Conservation (phyloP, 1,139 yeast genomes). For the Scheffersomyces stambukii region DNA sequence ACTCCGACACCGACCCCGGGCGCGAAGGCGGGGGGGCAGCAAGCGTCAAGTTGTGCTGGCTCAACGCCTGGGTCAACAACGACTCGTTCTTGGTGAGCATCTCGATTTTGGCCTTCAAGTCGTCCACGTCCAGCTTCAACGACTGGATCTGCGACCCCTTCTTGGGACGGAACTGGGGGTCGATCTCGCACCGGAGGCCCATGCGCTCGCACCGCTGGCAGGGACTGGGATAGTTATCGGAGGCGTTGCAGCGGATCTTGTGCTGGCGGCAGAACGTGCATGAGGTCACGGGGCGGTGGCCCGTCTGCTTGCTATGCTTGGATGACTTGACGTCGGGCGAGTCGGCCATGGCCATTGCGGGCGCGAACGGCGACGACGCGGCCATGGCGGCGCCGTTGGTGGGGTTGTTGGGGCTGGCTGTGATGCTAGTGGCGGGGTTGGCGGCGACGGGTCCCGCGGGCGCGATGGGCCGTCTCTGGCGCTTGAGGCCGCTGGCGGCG, state of each 20-base stretch:
- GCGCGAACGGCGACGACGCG: background rate
- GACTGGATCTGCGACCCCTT: conserved; percentile 89
- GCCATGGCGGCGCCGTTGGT: conserved; percentile 3
- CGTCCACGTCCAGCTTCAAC: conserved; percentile 79
- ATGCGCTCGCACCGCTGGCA: conserved; percentile 80
- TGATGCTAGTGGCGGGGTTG: conserved; percentile 2
- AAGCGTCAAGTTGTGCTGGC: conserved; percentile 34
- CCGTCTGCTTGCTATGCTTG: conserved; percentile 37
- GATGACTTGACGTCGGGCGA: no score
- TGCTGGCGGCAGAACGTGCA: conserved; percentile 95
- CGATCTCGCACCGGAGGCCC: conserved; percentile 81
- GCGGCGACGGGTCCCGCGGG: conserved; percentile 4
- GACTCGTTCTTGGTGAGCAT: conserved; percentile 68
- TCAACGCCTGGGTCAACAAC: conserved; percentile 60
- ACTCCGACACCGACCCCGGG: background rate
- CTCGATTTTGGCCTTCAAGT: conserved; percentile 73
- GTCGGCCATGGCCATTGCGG: conserved; percentile 5
- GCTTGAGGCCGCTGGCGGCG: conserved; percentile 7
- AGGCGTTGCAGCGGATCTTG: conserved; percentile 89
- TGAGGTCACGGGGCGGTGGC: conserved; percentile 83
- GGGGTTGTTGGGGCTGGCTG: conserved; percentile 2
- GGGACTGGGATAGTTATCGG: conserved; percentile 76
- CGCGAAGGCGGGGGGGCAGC: conserved; percentile 12
- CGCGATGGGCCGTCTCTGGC: conserved; percentile 11
- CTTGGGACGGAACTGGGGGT: conserved; percentile 87